Base-by-base conservation (phyloP, 495 filamentous ascomycete species). In the Xylaria castorea region DNA sequence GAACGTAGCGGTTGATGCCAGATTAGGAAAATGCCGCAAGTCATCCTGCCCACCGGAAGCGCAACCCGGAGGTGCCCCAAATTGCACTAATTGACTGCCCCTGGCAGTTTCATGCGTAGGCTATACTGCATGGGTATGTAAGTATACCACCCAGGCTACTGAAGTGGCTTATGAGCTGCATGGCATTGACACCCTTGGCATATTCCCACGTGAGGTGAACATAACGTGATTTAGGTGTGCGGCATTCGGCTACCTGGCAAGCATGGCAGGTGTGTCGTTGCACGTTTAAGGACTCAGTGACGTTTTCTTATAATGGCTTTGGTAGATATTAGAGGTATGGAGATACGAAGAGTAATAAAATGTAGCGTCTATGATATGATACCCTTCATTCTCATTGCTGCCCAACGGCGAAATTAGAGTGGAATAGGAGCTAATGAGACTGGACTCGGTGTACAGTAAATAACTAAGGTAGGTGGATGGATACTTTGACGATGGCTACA, bases 151-250 rank as follows among this genome's bases (percentile, higher is more conserved):
- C 38, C n/a, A n/a, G n/a, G n/a, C 38, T 61, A 2, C 34, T 61
- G 58, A 32, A 61, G 18, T 61, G 34, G 32, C 12, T 61, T 20
- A 61, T 34, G 58, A 61, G 50, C 64, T 53, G 36, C 66, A 68
- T 67, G 36, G 48, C 44, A 22, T 68, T 68, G 66, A 44, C 30
- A 68, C 32, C 66, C 66, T 68, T 68, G 66, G 66, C 66, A 14
- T 53, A 12, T 57, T 57, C 36, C 65, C 50, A 57, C n/a, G 48
- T 36, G 64, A 57, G 50, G 20, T 16, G 36, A 40, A 55, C 0
- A 38, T 11, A 25, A 55, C 50, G 12, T 22, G n/a, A 27, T 55
- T 55, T 57, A 20, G 4, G 48, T 18, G 34, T 20, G 46, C 48
- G 5, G 20, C 8, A 14, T 53, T 16, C 30, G 20, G 18, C 20